phyloP scores from a whole-genome alignment of 441 rosid genomes.

The Hypseocharis bilobata region DNA sequence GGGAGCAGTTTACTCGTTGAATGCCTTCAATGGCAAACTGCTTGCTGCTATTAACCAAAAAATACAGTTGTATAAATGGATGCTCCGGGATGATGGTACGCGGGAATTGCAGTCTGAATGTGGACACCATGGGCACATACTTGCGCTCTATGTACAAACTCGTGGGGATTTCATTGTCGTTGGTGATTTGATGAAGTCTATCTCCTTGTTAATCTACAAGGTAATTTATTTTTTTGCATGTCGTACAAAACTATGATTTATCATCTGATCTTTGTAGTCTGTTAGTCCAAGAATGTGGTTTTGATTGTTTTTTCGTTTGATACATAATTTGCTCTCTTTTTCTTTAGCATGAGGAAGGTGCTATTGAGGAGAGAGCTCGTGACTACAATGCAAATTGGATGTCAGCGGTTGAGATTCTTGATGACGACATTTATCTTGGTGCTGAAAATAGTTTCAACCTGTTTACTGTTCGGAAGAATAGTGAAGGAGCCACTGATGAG shows the following conservation, averaged over 20 bases:
- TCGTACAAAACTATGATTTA: not conserved
- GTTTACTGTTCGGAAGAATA: constrained; percentile 81
- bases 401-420: constrained; percentile 96
- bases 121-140: constrained; percentile 97
- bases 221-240: constrained; percentile 24
- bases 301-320: not conserved
- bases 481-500: constrained; percentile 97
- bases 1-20: constrained; percentile 82
- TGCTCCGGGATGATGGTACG: constrained; percentile 84
- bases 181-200: constrained; percentile 96
- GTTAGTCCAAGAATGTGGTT: not conserved
- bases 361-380: constrained; percentile 92
- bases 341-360: constrained; percentile 94
- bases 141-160: constrained; percentile 89
- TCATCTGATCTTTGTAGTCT: not conserved
- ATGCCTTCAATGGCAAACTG: constrained; percentile 84
- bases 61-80: constrained; percentile 91
- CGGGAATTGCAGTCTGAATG: constrained; percentile 90
- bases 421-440: constrained; percentile 84
- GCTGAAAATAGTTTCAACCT: constrained; percentile 86
- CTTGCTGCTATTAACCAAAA: constrained; percentile 94
- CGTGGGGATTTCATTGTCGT: constrained; percentile 98
- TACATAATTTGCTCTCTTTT: not conserved
- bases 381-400: constrained; percentile 97
- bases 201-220: constrained; percentile 85